phyloP scores from a whole-genome alignment of 805 yeast species.

The Ogataea methanolica region DNA sequence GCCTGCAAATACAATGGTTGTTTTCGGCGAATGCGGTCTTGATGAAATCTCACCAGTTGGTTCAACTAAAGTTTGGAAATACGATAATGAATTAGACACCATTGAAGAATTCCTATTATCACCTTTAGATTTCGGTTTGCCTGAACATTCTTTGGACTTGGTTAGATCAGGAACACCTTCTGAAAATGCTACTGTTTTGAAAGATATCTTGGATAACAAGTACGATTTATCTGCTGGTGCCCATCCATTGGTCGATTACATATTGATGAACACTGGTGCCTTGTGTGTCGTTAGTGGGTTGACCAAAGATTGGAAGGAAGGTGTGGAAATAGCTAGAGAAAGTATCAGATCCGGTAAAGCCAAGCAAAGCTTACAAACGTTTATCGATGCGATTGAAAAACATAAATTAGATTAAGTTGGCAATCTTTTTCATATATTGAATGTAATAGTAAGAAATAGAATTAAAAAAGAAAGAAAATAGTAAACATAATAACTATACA shows the following conservation, averaged over 20 bases:
- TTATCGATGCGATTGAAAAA: conserved; percentile 36
- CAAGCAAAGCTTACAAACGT: conserved; percentile 47
- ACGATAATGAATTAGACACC: conserved; percentile 37
- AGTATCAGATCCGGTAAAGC: conserved; percentile 72
- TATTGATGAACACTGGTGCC: conserved; percentile 85
- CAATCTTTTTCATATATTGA: too few species aligned
- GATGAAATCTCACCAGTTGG: conserved; percentile 96
- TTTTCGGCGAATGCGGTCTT: conserved; percentile 86
- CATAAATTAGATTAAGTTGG: not conserved
- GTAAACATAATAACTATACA: conserved; percentile 1
- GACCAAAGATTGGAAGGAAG: conserved; percentile 67
- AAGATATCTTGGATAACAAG: conserved; percentile 39
- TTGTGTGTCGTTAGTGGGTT: conserved; percentile 73
- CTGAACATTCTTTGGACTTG: conserved; percentile 58
- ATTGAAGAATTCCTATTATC: conserved; percentile 38
- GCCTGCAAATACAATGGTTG: conserved; percentile 64
- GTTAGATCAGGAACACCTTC: conserved; percentile 85
- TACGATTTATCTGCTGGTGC: conserved; percentile 37
- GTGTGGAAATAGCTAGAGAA: conserved; percentile 67
- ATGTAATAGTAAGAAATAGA: too few species aligned
- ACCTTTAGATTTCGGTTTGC: conserved; percentile 80
- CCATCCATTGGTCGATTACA: conserved; percentile 79
- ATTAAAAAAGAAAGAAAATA: too few species aligned
- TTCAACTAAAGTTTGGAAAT: conserved; percentile 71
- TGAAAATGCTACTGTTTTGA: conserved; percentile 68